Percentiles rank a stretch among this genome's conserved stretches.
Evolutionary conservation across 176 grass and related monocot species (phyloP).

Genomic region (Alopecurus myosuroides): DNA sequence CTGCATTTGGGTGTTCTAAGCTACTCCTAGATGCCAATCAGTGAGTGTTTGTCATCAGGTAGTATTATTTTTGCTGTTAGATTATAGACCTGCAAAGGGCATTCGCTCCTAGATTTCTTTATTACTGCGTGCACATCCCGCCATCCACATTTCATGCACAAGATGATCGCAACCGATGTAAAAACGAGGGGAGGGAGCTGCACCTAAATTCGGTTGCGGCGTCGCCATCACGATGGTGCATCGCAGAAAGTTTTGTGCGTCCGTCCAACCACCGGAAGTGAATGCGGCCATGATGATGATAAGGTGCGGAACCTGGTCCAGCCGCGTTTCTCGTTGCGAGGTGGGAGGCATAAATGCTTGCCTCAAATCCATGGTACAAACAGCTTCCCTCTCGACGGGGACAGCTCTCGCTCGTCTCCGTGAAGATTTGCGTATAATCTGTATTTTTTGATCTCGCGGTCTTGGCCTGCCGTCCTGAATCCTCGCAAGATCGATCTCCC

Average conservation of each 20-base stretch:
- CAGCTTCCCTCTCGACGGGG: background rate
- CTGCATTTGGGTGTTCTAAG: background rate
- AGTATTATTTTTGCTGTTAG: background rate
- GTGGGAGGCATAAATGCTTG: background rate
- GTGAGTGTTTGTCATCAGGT: too few species aligned
- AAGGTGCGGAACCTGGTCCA: constrained; percentile 24
- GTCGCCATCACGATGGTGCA: background rate
- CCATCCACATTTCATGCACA: background rate
- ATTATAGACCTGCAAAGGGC: background rate
- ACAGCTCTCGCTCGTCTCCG: background rate
- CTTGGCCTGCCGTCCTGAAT: background rate
- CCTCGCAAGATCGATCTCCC: background rate
- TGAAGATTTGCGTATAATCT: background rate
- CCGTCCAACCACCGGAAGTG: background rate
- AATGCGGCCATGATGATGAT: constrained; percentile 2
- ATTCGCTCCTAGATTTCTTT: background rate
- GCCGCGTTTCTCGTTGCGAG: constrained; percentile 24
- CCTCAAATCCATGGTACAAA: background rate
- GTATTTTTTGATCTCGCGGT: too few species aligned
- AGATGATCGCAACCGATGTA: background rate
- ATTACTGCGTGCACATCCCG: background rate
- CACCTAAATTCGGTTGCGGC: background rate
- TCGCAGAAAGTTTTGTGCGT: background rate
- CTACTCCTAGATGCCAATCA: background rate
- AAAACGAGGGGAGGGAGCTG: too few species aligned